These are phyloP conservation scores for Starmerella lactis-condensi DNA, from an alignment of 805 yeast genomes.

Conservation along the genomic window DNA sequence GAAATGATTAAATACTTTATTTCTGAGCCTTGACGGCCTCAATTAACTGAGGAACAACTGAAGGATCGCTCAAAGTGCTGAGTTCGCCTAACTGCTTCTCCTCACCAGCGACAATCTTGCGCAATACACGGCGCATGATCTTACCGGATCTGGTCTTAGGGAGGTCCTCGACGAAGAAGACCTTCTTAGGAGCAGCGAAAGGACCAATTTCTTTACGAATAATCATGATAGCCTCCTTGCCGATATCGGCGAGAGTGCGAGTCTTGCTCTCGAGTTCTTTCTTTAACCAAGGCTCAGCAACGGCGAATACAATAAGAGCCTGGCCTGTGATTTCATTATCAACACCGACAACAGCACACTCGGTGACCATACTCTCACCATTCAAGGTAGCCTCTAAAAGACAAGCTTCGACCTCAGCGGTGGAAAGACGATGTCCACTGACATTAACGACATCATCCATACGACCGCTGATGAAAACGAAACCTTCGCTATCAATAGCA, in stretches of 20 bases:
- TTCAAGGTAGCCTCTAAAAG: slow-evolving; percentile 28
- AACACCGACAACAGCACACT: slow-evolving; percentile 92
- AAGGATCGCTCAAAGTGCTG: slow-evolving; percentile 75
- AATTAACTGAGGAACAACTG: slow-evolving; percentile 60
- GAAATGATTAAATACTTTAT: too few relatives aligned
- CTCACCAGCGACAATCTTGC: slow-evolving; percentile 84
- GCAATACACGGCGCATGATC: slow-evolving; percentile 92
- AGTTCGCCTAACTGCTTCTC: slow-evolving; percentile 84
- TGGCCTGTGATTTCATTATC: slow-evolving; percentile 93
- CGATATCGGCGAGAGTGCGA: slow-evolving; percentile 23
- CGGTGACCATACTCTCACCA: slow-evolving; percentile 65
- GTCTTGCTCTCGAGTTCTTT: slow-evolving; percentile 26
- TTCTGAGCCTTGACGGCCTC: slow-evolving; percentile 31
- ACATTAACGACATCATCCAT: slow-evolving; percentile 98
- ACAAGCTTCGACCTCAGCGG: slow-evolving; percentile 94
- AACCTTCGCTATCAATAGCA: slow-evolving; percentile 90
- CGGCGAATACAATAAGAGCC: slow-evolving; percentile 86
- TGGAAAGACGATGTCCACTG: slow-evolving; percentile 93
- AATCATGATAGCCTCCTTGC: slow-evolving; percentile 61
- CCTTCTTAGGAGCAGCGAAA: slow-evolving; percentile 87
- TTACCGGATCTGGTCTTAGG: slow-evolving; percentile 98
- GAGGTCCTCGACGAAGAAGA: slow-evolving; percentile 68
- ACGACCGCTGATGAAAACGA: slow-evolving; percentile 94
- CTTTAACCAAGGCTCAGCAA: slow-evolving; percentile 37
- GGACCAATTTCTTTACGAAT: slow-evolving; percentile 84